Evolutionary conservation across 768 basidiomycete genomes (phyloP), one percentile per base, ranked within the genome.

Genomic region (Boletus coccyginus): DNA sequence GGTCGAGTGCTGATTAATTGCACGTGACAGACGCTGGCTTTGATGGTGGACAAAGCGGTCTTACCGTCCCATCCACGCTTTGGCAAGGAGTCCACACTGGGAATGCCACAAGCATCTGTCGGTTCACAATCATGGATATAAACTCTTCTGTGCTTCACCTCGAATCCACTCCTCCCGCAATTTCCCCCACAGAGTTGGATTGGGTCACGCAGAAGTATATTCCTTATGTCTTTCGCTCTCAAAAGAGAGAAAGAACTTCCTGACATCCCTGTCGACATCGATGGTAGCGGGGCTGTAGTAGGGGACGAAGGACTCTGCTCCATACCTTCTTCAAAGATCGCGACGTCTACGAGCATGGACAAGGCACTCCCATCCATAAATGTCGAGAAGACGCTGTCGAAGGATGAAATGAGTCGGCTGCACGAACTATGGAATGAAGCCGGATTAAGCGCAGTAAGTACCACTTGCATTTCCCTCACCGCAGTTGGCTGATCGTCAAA

Each of bases 351-450:
- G 6, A 21, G 47, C 35, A 45, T 27, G n/a, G 31, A 52, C 44
- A 63, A 59, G 42, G n/a, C 31, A 5, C 61, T 55, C 19, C 64
- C 66, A 31, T 45, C 57, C n/a, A 43, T 65, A 35, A 50, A 53
- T 3, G 32, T 61, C 19, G 70, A 69, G 51, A 55, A 58, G 12
- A 51, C 31, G 14, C 43, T 66, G 21, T 62, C 69, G 3, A 29
- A 24, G 10, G 59, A 55, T 46, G 69, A 71, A 13, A 56, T 63
- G 53, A 17, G 31, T 13, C 46, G 46, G 36, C 40, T 69, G 19
- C 63, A 59, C 42, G 58, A 62, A 13, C 57, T 64, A 27, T 70
- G 69, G 69, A 68, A 70, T 12, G 69, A 46, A 9, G 65, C 69
- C 1, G 61, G 60, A 21, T 40, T 69, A 9, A 59, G 61, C 39